These are phyloP conservation scores for Phytophthora aleatoria DNA, from an alignment of 352 stramenopile species.

Conservation along the genomic window DNA sequence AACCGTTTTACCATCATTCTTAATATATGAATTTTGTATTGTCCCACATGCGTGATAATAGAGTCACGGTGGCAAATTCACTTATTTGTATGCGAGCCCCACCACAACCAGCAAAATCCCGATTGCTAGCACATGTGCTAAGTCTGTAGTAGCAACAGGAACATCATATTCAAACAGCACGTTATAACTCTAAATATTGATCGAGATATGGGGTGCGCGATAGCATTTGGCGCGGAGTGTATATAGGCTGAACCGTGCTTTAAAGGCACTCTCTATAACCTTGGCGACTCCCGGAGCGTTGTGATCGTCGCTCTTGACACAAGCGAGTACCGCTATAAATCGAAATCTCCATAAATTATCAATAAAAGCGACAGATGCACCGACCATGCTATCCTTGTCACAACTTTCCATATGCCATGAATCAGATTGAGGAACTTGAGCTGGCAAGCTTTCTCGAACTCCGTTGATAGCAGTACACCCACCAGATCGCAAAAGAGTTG, in stretches of 20 bases:
- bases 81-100: background rate
- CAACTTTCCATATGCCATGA: slow-evolving; percentile 10
- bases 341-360: too few species aligned
- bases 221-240: too few species aligned
- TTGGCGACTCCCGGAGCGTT: background rate
- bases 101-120: background rate
- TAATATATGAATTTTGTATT: background rate
- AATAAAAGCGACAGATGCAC: slow-evolving; percentile 3
- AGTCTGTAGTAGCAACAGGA: background rate
- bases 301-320: background rate
- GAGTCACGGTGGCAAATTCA: background rate
- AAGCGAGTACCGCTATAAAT: slow-evolving; percentile 1
- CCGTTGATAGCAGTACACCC: background rate
- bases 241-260: background rate
- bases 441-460: too few species aligned
- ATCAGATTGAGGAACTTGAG: slow-evolving; percentile 12
- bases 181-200: too few species aligned
- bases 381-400: slow-evolving; percentile 12
- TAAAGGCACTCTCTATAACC: slow-evolving; percentile 6
- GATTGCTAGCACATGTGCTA: background rate
- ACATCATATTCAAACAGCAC: too few species aligned
- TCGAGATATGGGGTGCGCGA: too few species aligned
- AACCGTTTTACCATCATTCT: background rate
- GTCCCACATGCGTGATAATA: background rate
- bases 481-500: slow-evolving; percentile 13